These are phyloP conservation scores for Dendrobium officinale DNA, from an alignment of 106 monocot genomes.

Conservation along the genomic window DNA sequence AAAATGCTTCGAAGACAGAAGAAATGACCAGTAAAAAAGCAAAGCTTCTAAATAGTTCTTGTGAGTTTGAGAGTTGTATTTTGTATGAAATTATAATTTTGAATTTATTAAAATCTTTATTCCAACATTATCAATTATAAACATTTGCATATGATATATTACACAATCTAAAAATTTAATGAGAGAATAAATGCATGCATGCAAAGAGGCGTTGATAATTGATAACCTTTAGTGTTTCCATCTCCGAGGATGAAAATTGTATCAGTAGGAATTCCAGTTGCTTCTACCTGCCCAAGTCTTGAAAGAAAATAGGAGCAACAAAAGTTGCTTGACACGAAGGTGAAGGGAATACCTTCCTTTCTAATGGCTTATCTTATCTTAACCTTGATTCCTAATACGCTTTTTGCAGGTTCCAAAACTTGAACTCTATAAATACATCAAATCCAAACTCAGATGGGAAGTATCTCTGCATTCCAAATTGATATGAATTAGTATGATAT, in stretches of 20 bases:
- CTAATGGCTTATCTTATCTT: constrained; percentile 16
- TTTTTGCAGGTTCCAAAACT: constrained; percentile 15
- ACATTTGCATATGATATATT: too few relatives aligned
- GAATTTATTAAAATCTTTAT: too few relatives aligned
- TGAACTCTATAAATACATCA: constrained; percentile 22
- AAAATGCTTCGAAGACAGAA: too few relatives aligned
- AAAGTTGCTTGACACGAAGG: constrained; percentile 13
- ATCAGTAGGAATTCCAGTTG: constrained; percentile 4
- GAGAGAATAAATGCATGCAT: too few relatives aligned
- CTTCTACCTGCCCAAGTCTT: constrained; percentile 11
- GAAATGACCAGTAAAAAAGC: too few relatives aligned
- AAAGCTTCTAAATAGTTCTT: too few relatives aligned
- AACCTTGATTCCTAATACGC: constrained; percentile 10
- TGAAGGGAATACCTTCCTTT: constrained; percentile 24
- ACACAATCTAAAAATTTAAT: too few relatives aligned
- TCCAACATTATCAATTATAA: too few relatives aligned
- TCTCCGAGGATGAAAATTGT: constrained; percentile 20
- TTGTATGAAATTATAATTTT: too few relatives aligned
- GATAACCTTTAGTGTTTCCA: constrained; percentile 23
- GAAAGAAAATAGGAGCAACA: constrained; percentile 14
- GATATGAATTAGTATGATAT: not conserved
- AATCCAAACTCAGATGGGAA: constrained; percentile 33
- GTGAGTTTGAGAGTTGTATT: too few relatives aligned
- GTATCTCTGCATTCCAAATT: constrained; percentile 19
- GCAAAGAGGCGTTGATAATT: not conserved